A percentile compares a stretch with the other conserved stretches of the same genome.
These are phyloP conservation scores for Nemania abortiva DNA, from an alignment of 2,329 filamentous ascomycete genomes.

Conservation along the genomic window DNA sequence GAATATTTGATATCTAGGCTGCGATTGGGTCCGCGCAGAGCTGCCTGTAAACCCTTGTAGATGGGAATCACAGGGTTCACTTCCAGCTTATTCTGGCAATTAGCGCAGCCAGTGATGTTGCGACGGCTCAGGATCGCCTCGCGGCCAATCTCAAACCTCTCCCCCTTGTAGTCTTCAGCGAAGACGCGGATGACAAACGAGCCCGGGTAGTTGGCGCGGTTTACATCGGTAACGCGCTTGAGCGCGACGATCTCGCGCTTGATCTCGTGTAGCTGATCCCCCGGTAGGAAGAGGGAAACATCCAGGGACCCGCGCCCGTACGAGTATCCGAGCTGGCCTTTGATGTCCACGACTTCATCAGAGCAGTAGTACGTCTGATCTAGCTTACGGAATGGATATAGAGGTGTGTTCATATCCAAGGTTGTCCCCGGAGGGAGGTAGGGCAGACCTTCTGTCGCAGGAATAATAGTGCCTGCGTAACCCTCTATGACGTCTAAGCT, in stretches of 20 bases:
- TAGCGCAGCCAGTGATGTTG: conserved; percentile 8
- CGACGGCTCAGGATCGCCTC: conserved; percentile 9
- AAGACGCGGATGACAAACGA: conserved; percentile 8
- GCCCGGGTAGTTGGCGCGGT: conserved; percentile 8
- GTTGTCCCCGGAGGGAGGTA: background rate
- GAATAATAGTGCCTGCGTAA: background rate
- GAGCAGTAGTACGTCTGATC: background rate
- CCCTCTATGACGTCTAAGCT: background rate
- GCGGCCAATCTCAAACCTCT: conserved; percentile 11
- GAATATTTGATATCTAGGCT: background rate
- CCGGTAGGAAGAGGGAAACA: background rate
- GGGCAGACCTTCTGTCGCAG: background rate
- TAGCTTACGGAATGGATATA: background rate
- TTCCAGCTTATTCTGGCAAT: conserved; percentile 10
- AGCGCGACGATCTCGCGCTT: background rate
- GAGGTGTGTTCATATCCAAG: background rate
- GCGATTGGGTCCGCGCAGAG: background rate
- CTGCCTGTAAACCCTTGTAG: background rate
- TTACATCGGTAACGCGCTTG: background rate
- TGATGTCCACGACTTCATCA: background rate
- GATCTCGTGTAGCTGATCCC: background rate
- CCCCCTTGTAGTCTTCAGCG: conserved; percentile 1
- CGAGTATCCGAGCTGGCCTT: background rate
- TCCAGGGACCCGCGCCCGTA: background rate
- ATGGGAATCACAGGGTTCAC: conserved; percentile 3